Conservation (phyloP, 1,284 basidiomycete species). For the Leccinum fallax region DNA sequence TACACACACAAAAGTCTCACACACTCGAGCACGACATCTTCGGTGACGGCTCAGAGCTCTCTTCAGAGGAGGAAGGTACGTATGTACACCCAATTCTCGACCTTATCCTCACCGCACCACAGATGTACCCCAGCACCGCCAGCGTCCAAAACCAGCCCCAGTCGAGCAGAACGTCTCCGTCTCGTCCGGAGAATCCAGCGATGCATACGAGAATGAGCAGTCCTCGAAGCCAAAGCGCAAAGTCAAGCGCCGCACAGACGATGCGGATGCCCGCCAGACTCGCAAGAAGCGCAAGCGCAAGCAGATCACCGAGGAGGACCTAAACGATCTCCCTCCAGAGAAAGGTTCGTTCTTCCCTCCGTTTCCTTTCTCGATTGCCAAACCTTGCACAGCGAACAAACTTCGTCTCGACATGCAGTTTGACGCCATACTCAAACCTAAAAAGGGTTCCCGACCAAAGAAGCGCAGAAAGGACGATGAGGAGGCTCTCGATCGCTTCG, state of each 20-base stretch:
- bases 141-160: constrained; percentile 29
- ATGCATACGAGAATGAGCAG: constrained; percentile 67
- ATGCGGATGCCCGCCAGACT: constrained; percentile 39
- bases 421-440: constrained; percentile 84
- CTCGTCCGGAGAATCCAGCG: constrained; percentile 65
- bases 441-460: constrained; percentile 64
- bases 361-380: background rate
- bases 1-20: background rate
- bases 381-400: constrained; percentile 53
- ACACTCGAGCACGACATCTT: constrained; percentile 69
- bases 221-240: constrained; percentile 28
- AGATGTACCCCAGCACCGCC: constrained; percentile 39
- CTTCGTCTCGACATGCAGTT: constrained; percentile 70
- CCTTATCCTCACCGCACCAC: background rate
- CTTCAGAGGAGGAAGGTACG: constrained; percentile 67
- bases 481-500: constrained; percentile 80
- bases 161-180: constrained; percentile 46
- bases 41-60: constrained; percentile 77
- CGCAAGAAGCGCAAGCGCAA: constrained; percentile 49
- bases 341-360: constrained; percentile 53
- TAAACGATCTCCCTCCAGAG: constrained; percentile 68
- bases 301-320: constrained; percentile 59
- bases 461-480: constrained; percentile 79
- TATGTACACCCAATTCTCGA: background rate
- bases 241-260: constrained; percentile 25